These are phyloP conservation scores for Pseudohyphozyma bogoriensis DNA, from an alignment of 768 basidiomycete genomes.

Conservation along the genomic window DNA sequence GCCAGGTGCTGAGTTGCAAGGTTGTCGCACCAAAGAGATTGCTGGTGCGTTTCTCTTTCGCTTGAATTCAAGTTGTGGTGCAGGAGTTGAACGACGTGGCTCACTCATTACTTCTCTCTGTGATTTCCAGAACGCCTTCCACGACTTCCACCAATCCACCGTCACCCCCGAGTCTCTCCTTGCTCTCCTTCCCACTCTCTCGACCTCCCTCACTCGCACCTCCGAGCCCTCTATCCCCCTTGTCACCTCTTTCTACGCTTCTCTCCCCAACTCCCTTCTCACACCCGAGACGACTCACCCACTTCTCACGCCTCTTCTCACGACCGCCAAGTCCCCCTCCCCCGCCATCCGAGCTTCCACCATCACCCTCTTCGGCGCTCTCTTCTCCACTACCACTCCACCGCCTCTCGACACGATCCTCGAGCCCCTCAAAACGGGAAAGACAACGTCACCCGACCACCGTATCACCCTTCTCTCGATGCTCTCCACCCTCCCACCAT, in stretches of 20 bases:
- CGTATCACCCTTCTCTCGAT: conserved; percentile 70
- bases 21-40: conserved; percentile 51
- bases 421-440: conserved; percentile 65
- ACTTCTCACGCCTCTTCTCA: conserved; percentile 34
- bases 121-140: conserved; percentile 25
- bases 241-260: conserved; percentile 12
- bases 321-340: conserved; percentile 34
- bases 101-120: not conserved
- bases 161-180: conserved; percentile 39
- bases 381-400: conserved; percentile 29
- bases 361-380: conserved; percentile 31
- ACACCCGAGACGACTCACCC: conserved; percentile 47
- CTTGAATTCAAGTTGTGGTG: not conserved
- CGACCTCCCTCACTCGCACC: conserved; percentile 68
- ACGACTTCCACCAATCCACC: conserved; percentile 28
- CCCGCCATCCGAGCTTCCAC: conserved; percentile 37
- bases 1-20: conserved; percentile 58
- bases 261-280: conserved; percentile 45
- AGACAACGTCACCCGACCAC: conserved; percentile 80
- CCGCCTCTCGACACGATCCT: conserved; percentile 60
- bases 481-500: conserved; percentile 50
- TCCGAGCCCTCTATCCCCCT: conserved; percentile 63
- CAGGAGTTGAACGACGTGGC: not conserved
- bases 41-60: conserved; percentile 42
- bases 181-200: conserved; percentile 61